Conservation (phyloP, 352 stramenopile species). For the Phytophthora capsici region DNA sequence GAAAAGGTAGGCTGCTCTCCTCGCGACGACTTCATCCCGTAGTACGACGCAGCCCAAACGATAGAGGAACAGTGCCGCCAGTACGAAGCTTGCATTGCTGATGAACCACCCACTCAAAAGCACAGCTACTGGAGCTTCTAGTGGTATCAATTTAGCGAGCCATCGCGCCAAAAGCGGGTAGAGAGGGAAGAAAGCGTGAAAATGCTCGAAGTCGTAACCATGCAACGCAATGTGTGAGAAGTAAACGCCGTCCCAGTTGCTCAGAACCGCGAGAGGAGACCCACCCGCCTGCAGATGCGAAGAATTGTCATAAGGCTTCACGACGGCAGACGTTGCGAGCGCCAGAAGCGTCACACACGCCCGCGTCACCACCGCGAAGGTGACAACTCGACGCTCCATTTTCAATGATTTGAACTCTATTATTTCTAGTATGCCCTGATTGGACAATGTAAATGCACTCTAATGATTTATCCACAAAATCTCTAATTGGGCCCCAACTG, state of each 20-base stretch:
- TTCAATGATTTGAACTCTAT: constrained; percentile 14
- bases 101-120: constrained; percentile 63
- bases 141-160: constrained; percentile 29
- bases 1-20: constrained; percentile 79
- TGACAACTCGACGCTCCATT: constrained; percentile 46
- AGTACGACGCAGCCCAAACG: constrained; percentile 65
- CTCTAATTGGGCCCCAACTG: constrained; percentile 12
- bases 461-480: constrained; percentile 37
- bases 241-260: constrained; percentile 90
- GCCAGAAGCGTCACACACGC: constrained; percentile 54
- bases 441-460: constrained; percentile 36
- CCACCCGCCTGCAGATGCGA: constrained; percentile 35
- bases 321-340: constrained; percentile 47
- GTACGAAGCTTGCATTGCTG: constrained; percentile 80
- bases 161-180: constrained; percentile 66
- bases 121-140: constrained; percentile 29
- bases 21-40: constrained; percentile 53
- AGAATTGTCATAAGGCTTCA: constrained; percentile 79
- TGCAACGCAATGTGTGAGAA: constrained; percentile 70
- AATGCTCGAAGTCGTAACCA: constrained; percentile 89
- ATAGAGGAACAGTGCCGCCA: constrained; percentile 77
- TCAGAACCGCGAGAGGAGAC: constrained; percentile 50
- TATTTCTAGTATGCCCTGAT: constrained; percentile 5
- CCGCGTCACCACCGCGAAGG: constrained; percentile 57
- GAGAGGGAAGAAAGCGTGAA: constrained; percentile 86